Conservation (phyloP, 495 filamentous ascomycete species). For the Amorphotheca resinae region DNA sequence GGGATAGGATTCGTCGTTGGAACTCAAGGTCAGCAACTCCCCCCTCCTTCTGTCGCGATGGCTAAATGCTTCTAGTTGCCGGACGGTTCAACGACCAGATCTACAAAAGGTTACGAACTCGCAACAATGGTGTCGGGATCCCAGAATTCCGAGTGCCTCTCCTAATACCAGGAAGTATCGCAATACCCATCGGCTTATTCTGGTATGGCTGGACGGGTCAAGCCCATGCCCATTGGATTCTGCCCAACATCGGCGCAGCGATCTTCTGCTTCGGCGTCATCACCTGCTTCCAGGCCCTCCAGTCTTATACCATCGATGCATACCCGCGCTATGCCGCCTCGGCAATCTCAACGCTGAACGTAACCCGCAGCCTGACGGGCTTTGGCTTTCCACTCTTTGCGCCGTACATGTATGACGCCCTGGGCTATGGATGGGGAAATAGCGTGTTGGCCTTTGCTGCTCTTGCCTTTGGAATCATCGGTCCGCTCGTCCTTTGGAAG, state of each 20-base stretch:
- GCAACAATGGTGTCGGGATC: constrained; percentile 40
- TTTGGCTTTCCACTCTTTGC: constrained; percentile 73
- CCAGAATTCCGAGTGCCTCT: constrained; percentile 63
- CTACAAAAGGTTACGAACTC: constrained; percentile 48
- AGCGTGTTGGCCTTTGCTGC: constrained; percentile 42
- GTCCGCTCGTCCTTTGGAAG: constrained; percentile 38
- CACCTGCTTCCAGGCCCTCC: constrained; percentile 54
- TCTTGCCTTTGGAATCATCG: constrained; percentile 34
- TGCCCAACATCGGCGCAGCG: constrained; percentile 54
- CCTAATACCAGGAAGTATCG: constrained; percentile 41
- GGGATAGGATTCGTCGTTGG: constrained; percentile 28
- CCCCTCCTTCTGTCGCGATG: neutral
- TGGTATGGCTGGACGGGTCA: constrained; percentile 64
- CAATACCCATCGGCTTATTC: constrained; percentile 53
- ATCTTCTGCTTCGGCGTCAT: constrained; percentile 49
- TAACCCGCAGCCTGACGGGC: constrained; percentile 55
- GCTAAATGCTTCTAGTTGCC: neutral
- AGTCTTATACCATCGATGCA: constrained; percentile 67
- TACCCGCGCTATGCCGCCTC: constrained; percentile 65
- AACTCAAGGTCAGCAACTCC: constrained; percentile 2
- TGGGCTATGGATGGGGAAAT: constrained; percentile 45
- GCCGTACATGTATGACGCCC: constrained; percentile 44
- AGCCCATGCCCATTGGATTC: constrained; percentile 52
- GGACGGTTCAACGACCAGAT: constrained; percentile 21
- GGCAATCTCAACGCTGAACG: constrained; percentile 53